A percentile compares a stretch with the other conserved stretches of the same genome.
Evolutionary conservation across 805 yeast genomes (phyloP).

Genomic region (Brettanomyces naardenensis): DNA sequence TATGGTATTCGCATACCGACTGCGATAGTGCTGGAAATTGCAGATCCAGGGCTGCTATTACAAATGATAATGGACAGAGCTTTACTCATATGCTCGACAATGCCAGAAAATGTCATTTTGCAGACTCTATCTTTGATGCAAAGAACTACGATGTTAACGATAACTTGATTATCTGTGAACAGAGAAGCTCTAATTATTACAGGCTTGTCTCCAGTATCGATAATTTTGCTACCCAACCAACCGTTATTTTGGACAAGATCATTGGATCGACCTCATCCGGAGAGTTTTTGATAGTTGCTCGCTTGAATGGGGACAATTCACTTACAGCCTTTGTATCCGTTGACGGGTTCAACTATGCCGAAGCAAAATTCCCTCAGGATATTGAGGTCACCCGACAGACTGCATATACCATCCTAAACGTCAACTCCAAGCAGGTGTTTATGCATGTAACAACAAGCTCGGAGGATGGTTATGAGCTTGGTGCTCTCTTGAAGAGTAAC

Average conservation of each 20-base stretch:
- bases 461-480: conserved; percentile 49
- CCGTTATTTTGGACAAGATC: conserved; percentile 43
- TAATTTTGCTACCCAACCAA: conserved; percentile 34
- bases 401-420: conserved; percentile 75
- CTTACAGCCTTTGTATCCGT: conserved; percentile 67
- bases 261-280: conserved; percentile 71
- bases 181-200: conserved; percentile 21
- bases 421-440: conserved; percentile 64
- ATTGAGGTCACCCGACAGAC: conserved; percentile 51
- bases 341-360: conserved; percentile 72
- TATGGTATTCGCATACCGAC: conserved; percentile 58
- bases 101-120: conserved; percentile 59
- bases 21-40: conserved; percentile 48
- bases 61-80: conserved; percentile 58
- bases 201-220: conserved; percentile 42
- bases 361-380: conserved; percentile 68
- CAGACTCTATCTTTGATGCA: conserved; percentile 42
- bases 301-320: conserved; percentile 39
- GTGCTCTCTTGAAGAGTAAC: conserved; percentile 79
- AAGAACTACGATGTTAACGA: conserved; percentile 25
- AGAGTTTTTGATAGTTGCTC: conserved; percentile 68
- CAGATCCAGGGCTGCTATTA: conserved; percentile 47
- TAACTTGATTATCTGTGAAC: conserved; percentile 60
- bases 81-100: conserved; percentile 49
- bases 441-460: conserved; percentile 71